Base-by-base conservation (phyloP, 2,329 filamentous ascomycete genomes). In the Penicillium sp. region DNA sequence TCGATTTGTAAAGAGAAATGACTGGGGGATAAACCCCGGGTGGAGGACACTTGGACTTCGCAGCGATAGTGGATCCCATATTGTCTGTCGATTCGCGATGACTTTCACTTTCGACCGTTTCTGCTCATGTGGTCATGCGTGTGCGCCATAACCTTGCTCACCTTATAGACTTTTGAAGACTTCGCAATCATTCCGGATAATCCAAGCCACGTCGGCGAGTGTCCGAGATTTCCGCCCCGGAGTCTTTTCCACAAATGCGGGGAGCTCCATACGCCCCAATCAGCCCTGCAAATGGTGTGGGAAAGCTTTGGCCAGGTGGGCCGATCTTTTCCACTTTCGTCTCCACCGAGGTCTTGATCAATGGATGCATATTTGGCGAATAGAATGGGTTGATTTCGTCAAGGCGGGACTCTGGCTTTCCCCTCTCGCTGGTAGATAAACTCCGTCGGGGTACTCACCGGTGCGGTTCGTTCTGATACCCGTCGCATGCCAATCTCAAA, bases 11-110 rank as follows among this genome's bases (percentile, higher is more conserved):
- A 3, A 81, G 64, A 0, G 79, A 80, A 26, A 81, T 70, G 3
- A 81, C 78, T 0, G 80, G 79, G 29, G 76, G 78, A 63, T 79
- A 81, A 22, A 81, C 75, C 14, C 79, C 79, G 0, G 66, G 65
- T 0, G 79, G 78, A 2, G 81, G 68, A 4, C 73, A 71, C 46
- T 67, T 71, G 2, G 70, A 64, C 59, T 79, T 81, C 11, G 66
- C 27, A 13, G 72, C 64, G 29, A 76, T 71, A 1, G 54, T 71
- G 24, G 68, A 71, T 48, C 57, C 55, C 66, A 69, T 68, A 47
- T 7, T 57, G 50, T 39, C 16, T 44, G 37, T 21, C 19, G 21
- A n/a, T 49, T 22, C 29, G n/a, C 3, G 19, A 26, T 44, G 19
- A 14, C 11, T 44, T 44, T 26, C 21, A 44, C 21, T 26, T 44